Percentiles rank a stretch among this genome's conserved stretches.
Evolutionary conservation across 2,329 filamentous ascomycete species (phyloP).

Genomic region (Hawksworthiomyces lignivorus): DNA sequence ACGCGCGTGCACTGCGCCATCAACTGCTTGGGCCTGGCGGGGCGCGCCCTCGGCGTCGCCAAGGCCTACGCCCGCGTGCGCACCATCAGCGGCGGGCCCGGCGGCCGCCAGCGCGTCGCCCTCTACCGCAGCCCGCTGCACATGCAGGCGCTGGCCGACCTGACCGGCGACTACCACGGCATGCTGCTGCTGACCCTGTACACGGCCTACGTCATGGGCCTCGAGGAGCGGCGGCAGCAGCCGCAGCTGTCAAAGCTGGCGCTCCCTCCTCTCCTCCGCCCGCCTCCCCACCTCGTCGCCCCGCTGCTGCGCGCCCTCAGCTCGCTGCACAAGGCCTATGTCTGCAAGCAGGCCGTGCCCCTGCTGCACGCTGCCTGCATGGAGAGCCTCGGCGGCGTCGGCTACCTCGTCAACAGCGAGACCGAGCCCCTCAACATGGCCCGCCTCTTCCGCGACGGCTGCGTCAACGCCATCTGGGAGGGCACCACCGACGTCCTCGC

Average conservation of each 20-base stretch:
- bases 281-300: constrained; percentile 23
- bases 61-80: constrained; percentile 52
- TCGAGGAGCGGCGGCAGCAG: constrained; percentile 29
- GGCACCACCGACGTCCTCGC: constrained; percentile 66
- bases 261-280: constrained; percentile 21
- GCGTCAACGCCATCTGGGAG: constrained; percentile 53
- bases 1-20: constrained; percentile 53
- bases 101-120: constrained; percentile 35
- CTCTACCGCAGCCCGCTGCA: constrained; percentile 48
- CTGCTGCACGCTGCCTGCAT: constrained; percentile 49
- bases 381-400: constrained; percentile 58
- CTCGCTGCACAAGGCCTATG: constrained; percentile 53
- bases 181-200: constrained; percentile 50
- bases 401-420: constrained; percentile 54
- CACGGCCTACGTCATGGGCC: constrained; percentile 45
- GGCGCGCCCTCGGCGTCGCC: constrained; percentile 49
- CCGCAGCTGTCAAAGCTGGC: constrained; percentile 5
- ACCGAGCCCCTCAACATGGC: constrained; percentile 60
- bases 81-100: constrained; percentile 38
- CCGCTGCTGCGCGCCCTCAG: constrained; percentile 50
- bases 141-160: constrained; percentile 48
- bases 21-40: constrained; percentile 42
- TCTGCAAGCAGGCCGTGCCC: constrained; percentile 41
- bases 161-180: constrained; percentile 48
- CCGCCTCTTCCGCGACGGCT: constrained; percentile 56